phyloP scores from a whole-genome alignment of 805 yeast species.

The Komagataella ulmi region DNA sequence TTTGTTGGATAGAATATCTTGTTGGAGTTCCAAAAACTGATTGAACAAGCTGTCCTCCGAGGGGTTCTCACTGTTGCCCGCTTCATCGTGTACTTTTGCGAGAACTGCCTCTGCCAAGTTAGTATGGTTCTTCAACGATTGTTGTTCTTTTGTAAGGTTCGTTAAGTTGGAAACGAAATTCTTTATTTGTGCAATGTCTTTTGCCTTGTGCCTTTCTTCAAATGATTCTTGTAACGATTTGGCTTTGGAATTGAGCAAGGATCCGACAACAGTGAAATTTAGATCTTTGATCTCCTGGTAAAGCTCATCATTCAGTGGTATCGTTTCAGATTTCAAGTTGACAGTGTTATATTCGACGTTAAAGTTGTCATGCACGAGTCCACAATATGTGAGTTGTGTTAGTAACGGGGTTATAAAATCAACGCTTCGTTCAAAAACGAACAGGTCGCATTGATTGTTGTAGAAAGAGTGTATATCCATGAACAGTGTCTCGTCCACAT shows the following conservation, averaged over 20 bases:
- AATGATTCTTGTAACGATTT: constrained; percentile 55
- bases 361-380: constrained; percentile 64
- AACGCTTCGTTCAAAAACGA: constrained; percentile 66
- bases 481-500: constrained; percentile 20
- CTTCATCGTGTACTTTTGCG: constrained; percentile 6
- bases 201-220: constrained; percentile 42
- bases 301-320: constrained; percentile 25
- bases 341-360: constrained; percentile 30
- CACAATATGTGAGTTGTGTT: constrained; percentile 71
- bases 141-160: constrained; percentile 53
- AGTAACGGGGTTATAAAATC: constrained; percentile 64
- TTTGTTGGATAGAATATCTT: constrained; percentile 49
- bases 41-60: constrained; percentile 21
- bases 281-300: constrained; percentile 40
- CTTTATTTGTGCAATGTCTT: constrained; percentile 53
- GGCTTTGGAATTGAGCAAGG: constrained; percentile 56
- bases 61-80: constrained; percentile 7
- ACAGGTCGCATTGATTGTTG: constrained; percentile 45
- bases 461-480: constrained; percentile 19
- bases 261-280: constrained; percentile 75
- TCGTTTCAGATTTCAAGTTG: constrained; percentile 8
- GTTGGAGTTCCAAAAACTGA: constrained; percentile 45
- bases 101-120: constrained; percentile 50
- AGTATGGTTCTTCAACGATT: constrained; percentile 60
- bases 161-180: constrained; percentile 60